Conservation (phyloP, 768 basidiomycete species). For the Pulveroboletus frians region DNA sequence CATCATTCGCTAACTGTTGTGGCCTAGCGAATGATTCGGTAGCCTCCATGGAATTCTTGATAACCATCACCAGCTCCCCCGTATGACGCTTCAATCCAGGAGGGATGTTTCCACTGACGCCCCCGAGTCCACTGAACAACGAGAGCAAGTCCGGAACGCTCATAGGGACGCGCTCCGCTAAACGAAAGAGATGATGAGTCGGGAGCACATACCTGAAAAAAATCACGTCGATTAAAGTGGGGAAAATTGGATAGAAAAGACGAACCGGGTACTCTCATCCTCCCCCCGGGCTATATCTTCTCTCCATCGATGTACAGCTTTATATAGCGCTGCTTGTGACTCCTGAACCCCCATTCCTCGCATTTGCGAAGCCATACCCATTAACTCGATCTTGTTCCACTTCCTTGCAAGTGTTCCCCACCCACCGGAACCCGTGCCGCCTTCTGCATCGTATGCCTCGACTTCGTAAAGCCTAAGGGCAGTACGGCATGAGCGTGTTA, state of each 20-base stretch:
- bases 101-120: conserved; percentile 39
- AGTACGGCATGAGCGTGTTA: conserved; percentile 72
- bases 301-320: conserved; percentile 75
- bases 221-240: not conserved
- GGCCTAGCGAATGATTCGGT: not conserved
- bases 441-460: conserved; percentile 62
- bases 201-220: conserved; percentile 60
- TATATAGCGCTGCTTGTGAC: conserved; percentile 60
- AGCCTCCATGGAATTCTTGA: conserved; percentile 44
- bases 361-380: conserved; percentile 16
- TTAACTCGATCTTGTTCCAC: conserved; percentile 68
- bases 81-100: conserved; percentile 57
- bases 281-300: conserved; percentile 73
- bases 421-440: conserved; percentile 62
- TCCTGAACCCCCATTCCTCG: conserved; percentile 33
- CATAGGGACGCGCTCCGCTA: conserved; percentile 66
- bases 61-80: conserved; percentile 60
- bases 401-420: conserved; percentile 77
- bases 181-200: conserved; percentile 67
- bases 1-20: not conserved
- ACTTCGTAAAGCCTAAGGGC: conserved; percentile 65
- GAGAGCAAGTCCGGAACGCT: conserved; percentile 59
- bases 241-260: conserved; percentile 2
- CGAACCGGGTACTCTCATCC: conserved; percentile 80
- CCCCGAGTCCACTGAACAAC: conserved; percentile 39